These are phyloP conservation scores for Blakeslea trispora DNA, from an alignment of 371 early-diverging fungal species.

Conservation along the genomic window DNA sequence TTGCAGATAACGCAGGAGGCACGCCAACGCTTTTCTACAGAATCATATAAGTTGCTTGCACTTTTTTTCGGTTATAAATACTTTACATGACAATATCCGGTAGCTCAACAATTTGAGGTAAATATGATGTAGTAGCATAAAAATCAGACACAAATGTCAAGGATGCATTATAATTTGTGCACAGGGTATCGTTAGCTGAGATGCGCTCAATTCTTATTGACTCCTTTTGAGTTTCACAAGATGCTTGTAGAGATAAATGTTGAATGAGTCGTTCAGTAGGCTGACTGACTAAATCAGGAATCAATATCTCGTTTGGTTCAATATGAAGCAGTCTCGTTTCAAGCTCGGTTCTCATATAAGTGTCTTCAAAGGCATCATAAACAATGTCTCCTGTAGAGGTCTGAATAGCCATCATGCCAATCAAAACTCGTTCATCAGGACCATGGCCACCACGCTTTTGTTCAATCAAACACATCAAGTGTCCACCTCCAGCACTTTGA, in stretches of 20 bases:
- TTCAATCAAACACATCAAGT: slow-evolving; percentile 63
- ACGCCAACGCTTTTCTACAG: slow-evolving; percentile 48
- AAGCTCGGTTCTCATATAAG: slow-evolving; percentile 67
- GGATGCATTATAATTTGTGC: slow-evolving; percentile 49
- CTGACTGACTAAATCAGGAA: slow-evolving; percentile 55
- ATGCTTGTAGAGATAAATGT: slow-evolving; percentile 36
- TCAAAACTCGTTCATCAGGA: slow-evolving; percentile 46
- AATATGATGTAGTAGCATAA: slow-evolving; percentile 31
- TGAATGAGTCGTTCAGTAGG: slow-evolving; percentile 59
- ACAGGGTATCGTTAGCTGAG: slow-evolving; percentile 39
- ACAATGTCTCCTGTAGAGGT: slow-evolving; percentile 74
- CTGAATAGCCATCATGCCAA: slow-evolving; percentile 67
- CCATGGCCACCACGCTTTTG: slow-evolving; percentile 54
- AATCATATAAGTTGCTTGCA: neutral
- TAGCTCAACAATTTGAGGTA: slow-evolving; percentile 19
- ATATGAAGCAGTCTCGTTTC: slow-evolving; percentile 80
- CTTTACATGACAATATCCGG: slow-evolving; percentile 40
- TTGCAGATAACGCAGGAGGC: slow-evolving; percentile 61
- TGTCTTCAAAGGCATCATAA: slow-evolving; percentile 77
- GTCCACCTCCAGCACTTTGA: slow-evolving; percentile 30
- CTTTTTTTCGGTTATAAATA: neutral
- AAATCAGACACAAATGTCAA: slow-evolving; percentile 57
- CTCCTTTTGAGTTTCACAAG: slow-evolving; percentile 21
- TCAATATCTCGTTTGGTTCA: slow-evolving; percentile 75
- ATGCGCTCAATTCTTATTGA: slow-evolving; percentile 66